Evolutionary conservation across 2,329 filamentous ascomycete species (phyloP).

Genomic region (Hypoxylon sp.): DNA sequence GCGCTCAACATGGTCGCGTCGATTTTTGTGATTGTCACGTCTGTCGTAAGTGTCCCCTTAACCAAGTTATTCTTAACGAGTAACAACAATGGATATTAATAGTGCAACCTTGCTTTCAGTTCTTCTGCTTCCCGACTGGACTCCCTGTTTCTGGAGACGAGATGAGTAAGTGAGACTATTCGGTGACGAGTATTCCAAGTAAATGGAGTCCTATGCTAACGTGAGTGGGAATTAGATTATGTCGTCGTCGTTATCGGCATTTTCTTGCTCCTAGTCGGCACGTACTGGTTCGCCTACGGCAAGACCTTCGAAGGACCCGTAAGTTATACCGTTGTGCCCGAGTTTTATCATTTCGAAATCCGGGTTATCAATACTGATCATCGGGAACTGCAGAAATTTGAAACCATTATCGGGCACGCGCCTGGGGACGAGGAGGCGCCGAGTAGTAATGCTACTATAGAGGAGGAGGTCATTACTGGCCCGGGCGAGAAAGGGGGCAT

Average conservation of each 20-base stretch:
- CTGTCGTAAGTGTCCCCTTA: conserved; percentile 46
- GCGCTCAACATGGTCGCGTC: conserved; percentile 51
- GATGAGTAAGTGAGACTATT: conserved; percentile 46
- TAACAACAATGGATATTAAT: background rate
- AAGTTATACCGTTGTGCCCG: conserved; percentile 23
- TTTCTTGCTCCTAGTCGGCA: conserved; percentile 46
- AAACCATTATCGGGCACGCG: conserved; percentile 43
- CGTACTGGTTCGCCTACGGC: conserved; percentile 46
- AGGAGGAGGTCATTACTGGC: conserved; percentile 26
- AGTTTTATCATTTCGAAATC: background rate
- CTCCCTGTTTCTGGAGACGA: conserved; percentile 48
- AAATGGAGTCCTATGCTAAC: background rate
- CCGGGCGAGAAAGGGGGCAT: conserved; percentile 35
- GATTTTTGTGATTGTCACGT: conserved; percentile 55
- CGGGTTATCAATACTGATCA: conserved; percentile 11
- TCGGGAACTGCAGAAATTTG: conserved; percentile 43
- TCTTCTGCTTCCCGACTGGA: conserved; percentile 50
- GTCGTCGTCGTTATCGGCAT: conserved; percentile 54
- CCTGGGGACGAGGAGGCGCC: conserved; percentile 35
- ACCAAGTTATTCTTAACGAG: no score
- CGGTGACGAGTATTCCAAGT: background rate
- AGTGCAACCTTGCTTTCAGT: conserved; percentile 36
- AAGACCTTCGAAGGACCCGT: conserved; percentile 49
- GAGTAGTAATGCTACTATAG: background rate
- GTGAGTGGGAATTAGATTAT: conserved; percentile 48